Conservation (phyloP, 495 filamentous ascomycete genomes). For the Aspergillus hancockii region DNA sequence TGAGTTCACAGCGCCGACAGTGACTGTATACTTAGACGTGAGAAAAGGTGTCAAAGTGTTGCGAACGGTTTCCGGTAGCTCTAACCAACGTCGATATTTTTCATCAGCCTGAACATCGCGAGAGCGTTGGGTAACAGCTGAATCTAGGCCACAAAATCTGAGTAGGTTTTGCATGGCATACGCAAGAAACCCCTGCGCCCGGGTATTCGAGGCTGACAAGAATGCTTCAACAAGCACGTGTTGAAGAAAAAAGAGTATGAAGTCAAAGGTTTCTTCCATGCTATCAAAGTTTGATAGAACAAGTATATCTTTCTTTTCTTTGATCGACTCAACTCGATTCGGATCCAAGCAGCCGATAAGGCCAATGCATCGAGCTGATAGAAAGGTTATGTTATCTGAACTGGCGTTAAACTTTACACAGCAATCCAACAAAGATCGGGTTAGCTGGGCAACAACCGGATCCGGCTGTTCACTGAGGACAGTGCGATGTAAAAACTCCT, state of each 20-base stretch:
- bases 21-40: slow-evolving; percentile 76
- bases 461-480: slow-evolving; percentile 86
- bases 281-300: slow-evolving; percentile 82
- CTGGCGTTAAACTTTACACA: slow-evolving; percentile 74
- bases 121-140: slow-evolving; percentile 53
- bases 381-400: slow-evolving; percentile 62
- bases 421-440: slow-evolving; percentile 79
- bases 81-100: slow-evolving; percentile 70
- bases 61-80: slow-evolving; percentile 70
- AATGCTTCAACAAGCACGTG: slow-evolving; percentile 89
- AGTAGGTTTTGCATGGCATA: slow-evolving; percentile 93
- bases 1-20: slow-evolving; percentile 50
- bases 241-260: slow-evolving; percentile 80
- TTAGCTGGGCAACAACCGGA: slow-evolving; percentile 66
- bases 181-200: slow-evolving; percentile 84
- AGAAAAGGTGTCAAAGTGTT: slow-evolving; percentile 83
- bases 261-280: slow-evolving; percentile 78
- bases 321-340: slow-evolving; percentile 78
- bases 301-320: slow-evolving; percentile 76
- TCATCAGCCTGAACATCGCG: slow-evolving; percentile 52
- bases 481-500: slow-evolving; percentile 77
- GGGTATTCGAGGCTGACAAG: slow-evolving; percentile 80
- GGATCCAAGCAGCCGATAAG: slow-evolving; percentile 89
- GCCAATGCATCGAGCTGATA: slow-evolving; percentile 79
- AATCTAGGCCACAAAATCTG: slow-evolving; percentile 67